Evolutionary conservation across 1,284 basidiomycete genomes (phyloP).

Genomic region (Moniliella sp.): DNA sequence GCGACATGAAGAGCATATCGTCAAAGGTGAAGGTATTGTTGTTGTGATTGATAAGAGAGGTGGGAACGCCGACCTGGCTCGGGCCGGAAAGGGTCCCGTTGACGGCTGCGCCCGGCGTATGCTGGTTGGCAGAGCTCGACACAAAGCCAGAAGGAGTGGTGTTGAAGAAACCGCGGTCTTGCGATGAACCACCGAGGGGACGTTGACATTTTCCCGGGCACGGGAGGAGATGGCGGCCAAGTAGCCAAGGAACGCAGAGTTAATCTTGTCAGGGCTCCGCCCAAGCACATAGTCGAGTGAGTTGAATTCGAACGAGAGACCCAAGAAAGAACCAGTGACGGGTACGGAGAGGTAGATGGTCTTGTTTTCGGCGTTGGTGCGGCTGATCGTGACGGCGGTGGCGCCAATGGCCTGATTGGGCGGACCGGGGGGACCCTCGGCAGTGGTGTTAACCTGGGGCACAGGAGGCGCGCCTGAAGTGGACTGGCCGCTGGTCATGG

Average conservation of each 20-base stretch:
- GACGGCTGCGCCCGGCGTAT: constrained; percentile 48
- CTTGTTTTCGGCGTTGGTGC: neutral
- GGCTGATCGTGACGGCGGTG: neutral
- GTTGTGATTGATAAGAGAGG: constrained; percentile 4
- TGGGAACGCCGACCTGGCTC: constrained; percentile 2
- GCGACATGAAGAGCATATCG: constrained; percentile 1
- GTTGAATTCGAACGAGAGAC: constrained; percentile 53
- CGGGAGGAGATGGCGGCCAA: constrained; percentile 43
- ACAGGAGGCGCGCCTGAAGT: no score
- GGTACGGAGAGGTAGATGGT: constrained; percentile 1
- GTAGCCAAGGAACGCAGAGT: constrained; percentile 52
- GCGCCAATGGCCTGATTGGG: constrained; percentile 3
- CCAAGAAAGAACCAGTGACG: constrained; percentile 42
- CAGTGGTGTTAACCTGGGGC: constrained; percentile 4
- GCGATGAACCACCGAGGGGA: constrained; percentile 63
- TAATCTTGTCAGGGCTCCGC: constrained; percentile 39
- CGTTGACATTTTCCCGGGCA: constrained; percentile 43
- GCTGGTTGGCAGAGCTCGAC: no score
- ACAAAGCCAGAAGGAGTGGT: constrained; percentile 60
- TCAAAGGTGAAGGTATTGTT: constrained; percentile 3
- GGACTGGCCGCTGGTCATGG: no score
- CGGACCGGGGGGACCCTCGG: constrained; percentile 3
- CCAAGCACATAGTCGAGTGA: constrained; percentile 36
- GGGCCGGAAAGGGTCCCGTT: constrained; percentile 1
- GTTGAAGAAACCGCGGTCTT: constrained; percentile 76